Evolutionary conservation across 1,284 basidiomycete species (phyloP), one percentile per base, ranked within the genome.

Genomic region (Malassezia brasiliensis): DNA sequence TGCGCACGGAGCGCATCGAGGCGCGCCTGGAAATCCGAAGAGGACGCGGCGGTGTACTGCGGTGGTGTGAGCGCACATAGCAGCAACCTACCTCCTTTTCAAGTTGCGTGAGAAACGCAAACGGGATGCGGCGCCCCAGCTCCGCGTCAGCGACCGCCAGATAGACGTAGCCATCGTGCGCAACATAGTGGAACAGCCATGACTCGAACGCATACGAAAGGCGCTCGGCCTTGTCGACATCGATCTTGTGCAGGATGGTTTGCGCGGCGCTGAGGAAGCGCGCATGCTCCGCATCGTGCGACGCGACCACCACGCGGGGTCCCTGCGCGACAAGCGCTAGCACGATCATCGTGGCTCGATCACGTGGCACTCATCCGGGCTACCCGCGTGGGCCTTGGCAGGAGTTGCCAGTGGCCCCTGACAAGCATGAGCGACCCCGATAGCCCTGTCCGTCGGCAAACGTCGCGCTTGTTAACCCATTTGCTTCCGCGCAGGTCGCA

Each of bases 171-270:
- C 63, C 69, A 46, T 42, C 40, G 45, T 69, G 64, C 15, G 58
- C 58, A 22, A 65, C 60, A 77, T 96, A 96, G 78, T 98, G 93
- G 72, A 96, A 94, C 28, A 96, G 80, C 74, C 88, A 93, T 76
- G 91, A 85, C 74, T 76, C 74, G 35, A 66, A 72, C 0, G 69
- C 65, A 76, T 80, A 96, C 34, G 89, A 93, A 52, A 96, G 81
- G 77, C 94, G 94, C 75, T 86, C 87, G 76, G 94, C 85, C 1
- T 36, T 20, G 72, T 88, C 88, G 1, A 88, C 88, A 1, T 90
- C 89, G 69, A 96, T 96, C 79, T 93, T 93, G 39, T 85, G 86
- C 14, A 98, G 79, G 65, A 96, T 94, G 0, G 87, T 89, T 67
- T 90, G 85, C 7, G 87, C 88, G 15, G 93, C 91, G 83, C 60